A percentile compares a stretch with the other conserved stretches of the same genome.
Conservation (phyloP, 1,284 basidiomycete species). For the Ustilago sp. region DNA sequence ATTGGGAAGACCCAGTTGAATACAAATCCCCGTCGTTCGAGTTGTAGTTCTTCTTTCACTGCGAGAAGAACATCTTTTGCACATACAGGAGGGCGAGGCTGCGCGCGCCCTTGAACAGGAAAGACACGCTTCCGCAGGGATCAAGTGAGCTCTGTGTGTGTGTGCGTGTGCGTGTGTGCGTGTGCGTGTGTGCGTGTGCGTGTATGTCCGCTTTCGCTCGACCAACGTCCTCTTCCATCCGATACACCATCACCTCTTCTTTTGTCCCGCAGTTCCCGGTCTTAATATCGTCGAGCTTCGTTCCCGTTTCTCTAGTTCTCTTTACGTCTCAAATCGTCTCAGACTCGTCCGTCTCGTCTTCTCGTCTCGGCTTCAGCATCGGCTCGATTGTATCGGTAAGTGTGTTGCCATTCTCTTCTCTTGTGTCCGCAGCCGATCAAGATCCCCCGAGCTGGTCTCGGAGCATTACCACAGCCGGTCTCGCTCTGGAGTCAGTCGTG, state of each 20-base stretch:
- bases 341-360: conserved; percentile 49
- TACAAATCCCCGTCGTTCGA: background rate
- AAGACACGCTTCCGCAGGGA: background rate
- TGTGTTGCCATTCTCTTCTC: conserved; percentile 5
- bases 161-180: conserved; percentile 2
- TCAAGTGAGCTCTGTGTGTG: background rate
- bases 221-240: conserved; percentile 5
- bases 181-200: background rate
- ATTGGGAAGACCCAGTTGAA: background rate
- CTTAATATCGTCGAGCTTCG: conserved; percentile 54
- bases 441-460: background rate
- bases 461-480: background rate
- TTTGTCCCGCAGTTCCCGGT: conserved; percentile 45
- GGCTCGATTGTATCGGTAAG: conserved; percentile 60
- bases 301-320: conserved; percentile 30
- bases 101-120: background rate
- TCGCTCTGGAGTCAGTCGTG: background rate
- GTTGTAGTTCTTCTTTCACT: no score
- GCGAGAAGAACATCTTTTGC: conserved; percentile 4
- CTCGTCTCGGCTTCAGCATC: conserved; percentile 49
- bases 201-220: conserved; percentile 15
- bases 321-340: conserved; percentile 37
- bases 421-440: background rate
- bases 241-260: conserved; percentile 29
- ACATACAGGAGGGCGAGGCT: background rate